phyloP scores from a whole-genome alignment of 2,329 filamentous ascomycete species.

The Triangularia setosa region DNA sequence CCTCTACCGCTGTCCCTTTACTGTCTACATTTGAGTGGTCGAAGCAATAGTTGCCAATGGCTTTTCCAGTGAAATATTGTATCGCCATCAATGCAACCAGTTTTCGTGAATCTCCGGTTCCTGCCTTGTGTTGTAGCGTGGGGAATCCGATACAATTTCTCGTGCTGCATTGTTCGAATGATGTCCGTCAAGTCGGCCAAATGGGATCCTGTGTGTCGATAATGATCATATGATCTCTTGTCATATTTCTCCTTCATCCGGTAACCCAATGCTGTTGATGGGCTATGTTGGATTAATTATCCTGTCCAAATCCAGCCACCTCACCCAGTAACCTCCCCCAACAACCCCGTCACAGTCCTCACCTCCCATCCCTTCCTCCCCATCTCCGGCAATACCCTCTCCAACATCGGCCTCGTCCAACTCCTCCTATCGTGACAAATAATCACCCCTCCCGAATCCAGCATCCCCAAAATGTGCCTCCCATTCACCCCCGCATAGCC shows the following conservation, averaged over 20 bases:
- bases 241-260: too few species aligned
- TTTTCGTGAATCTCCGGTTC: too few species aligned
- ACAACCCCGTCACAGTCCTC: conserved; percentile 65
- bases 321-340: conserved; percentile 39
- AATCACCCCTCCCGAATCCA: conserved; percentile 71
- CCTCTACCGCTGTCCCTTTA: neutral
- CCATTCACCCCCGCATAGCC: conserved; percentile 66
- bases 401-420: conserved; percentile 82
- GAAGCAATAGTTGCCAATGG: neutral
- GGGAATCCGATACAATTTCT: too few species aligned
- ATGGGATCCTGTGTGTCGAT: too few species aligned
- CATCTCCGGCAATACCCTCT: conserved; percentile 67
- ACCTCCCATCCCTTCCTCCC: conserved; percentile 65
- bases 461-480: conserved; percentile 75
- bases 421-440: conserved; percentile 79
- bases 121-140: too few species aligned
- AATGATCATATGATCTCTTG: too few species aligned
- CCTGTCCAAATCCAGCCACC: neutral
- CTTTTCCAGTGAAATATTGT: neutral
- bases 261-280: neutral
- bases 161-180: too few species aligned
- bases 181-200: too few species aligned
- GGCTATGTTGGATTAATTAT: neutral
- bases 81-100: neutral
- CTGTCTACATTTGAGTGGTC: neutral